A percentile compares a stretch with the other conserved stretches of the same genome.
Conservation (phyloP, 2,329 filamentous ascomycete species). For the Aspergillus sp. region DNA sequence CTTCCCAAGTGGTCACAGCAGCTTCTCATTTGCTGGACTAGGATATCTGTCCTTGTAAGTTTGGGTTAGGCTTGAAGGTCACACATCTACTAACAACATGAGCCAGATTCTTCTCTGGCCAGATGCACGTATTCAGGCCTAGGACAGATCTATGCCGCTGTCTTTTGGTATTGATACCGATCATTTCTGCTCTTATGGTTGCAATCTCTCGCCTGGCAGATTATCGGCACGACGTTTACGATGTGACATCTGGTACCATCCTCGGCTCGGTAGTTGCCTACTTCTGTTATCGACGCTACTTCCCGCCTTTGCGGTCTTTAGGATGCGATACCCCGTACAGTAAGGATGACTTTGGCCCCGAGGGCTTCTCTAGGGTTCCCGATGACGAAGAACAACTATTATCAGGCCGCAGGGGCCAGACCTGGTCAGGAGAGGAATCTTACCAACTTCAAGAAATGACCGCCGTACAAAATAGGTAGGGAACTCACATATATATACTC, state of each 20-base stretch:
- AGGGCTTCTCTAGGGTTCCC: conserved; percentile 32
- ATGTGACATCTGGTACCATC: conserved; percentile 57
- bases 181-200: conserved; percentile 59
- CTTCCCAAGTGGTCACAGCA: conserved; percentile 64
- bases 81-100: neutral
- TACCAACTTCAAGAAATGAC: conserved; percentile 26
- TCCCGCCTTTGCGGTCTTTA: conserved; percentile 52
- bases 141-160: conserved; percentile 57
- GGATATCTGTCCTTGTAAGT: conserved; percentile 56
- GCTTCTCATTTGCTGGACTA: conserved; percentile 61
- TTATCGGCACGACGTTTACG: conserved; percentile 64
- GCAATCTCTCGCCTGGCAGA: conserved; percentile 63
- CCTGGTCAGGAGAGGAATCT: conserved; percentile 19
- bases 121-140: conserved; percentile 60
- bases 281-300: conserved; percentile 62
- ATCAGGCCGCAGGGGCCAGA: conserved; percentile 15
- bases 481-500: neutral
- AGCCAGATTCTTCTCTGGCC: conserved; percentile 48
- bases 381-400: conserved; percentile 35
- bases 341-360: conserved; percentile 22
- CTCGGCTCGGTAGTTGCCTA: conserved; percentile 57
- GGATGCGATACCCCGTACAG: conserved; percentile 55
- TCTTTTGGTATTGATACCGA: conserved; percentile 55
- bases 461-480: conserved; percentile 11
- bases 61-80: neutral